phyloP scores from a whole-genome alignment of 371 early-diverging fungal genomes.

The Mortierella sp. region DNA sequence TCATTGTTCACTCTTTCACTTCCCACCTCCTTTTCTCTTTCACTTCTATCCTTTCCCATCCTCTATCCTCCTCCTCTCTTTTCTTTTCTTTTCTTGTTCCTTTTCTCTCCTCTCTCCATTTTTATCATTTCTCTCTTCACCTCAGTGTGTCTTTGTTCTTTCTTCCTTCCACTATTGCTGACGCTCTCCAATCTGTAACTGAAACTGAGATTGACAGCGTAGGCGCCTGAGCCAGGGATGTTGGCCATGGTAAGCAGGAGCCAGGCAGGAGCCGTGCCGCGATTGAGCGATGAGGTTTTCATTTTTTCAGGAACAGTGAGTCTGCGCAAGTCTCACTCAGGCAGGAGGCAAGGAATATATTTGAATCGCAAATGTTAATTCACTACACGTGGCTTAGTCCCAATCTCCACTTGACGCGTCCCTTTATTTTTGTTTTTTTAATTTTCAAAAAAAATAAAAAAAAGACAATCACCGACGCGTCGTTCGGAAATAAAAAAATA shows the following conservation, averaged over 20 bases:
- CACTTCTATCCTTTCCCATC: neutral
- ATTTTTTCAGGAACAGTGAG: neutral
- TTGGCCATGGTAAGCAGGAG: too few species aligned
- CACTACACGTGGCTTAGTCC: neutral
- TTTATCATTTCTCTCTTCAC: neutral
- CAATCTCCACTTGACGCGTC: neutral
- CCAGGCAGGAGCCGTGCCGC: neutral
- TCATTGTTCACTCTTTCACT: neutral
- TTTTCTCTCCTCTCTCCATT: neutral
- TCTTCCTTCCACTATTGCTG: neutral
- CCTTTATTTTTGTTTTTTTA: neutral
- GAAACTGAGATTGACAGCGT: too few species aligned
- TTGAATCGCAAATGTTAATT: neutral
- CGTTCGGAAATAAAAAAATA: conserved; percentile 5
- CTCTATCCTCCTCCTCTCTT: neutral
- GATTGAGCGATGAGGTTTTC: neutral
- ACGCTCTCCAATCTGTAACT: too few species aligned
- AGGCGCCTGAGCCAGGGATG: too few species aligned
- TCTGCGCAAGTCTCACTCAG: neutral
- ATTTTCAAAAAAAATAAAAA: neutral
- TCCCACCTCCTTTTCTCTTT: neutral
- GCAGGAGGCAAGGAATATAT: neutral
- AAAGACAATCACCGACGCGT: neutral
- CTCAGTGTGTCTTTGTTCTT: neutral
- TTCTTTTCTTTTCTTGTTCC: neutral